Evolutionary conservation across 148 eudicot genomes (phyloP), one percentile per base, ranked within the genome.

Genomic region (Nepenthes gracilis): DNA sequence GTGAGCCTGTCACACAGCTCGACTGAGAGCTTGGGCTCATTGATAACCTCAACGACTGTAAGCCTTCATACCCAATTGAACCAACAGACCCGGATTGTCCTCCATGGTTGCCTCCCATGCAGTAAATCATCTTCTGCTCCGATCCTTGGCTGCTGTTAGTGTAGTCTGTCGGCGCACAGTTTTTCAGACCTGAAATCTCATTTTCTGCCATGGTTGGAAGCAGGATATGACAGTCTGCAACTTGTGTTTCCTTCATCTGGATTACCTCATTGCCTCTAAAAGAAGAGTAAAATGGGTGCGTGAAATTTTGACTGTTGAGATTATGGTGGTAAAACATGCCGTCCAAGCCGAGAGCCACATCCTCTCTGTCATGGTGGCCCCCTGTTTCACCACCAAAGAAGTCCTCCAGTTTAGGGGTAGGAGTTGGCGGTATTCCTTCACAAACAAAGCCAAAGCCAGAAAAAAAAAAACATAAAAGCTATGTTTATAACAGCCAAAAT

Each of bases 1-100:
- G 88, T 57, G 96, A 81, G 36, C 65, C 87, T 62, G 88, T 85
- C 33, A 81, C 84, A 73, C 83, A 83, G 72, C 97, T 87, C 12
- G 97, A 91, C 67, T 91, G 95, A 12, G 96, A 85, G 49, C 96
- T 92, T 48, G 97, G 97, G 69, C 96, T 91, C 93, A 91, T 91
- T 4, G 96, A 72, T 75, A 91, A 76, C 72, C 79, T 87, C 60
- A 90, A 47, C 2, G 87, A 80, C 72, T 85, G 92, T 43, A 87
- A 67, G 72, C 85, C 91, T 35, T 85, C 84, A 68, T 80, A 85
- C 33, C 83, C 83, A 35, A 81, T 66, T 15, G 67, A 59, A 64
- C 68, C 70, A 45, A 63, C 57, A 15, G 67, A 4, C 57, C 78
- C 79, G 69, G 61, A 36, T 57, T 63, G 67, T 37, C 57, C 75